Evolutionary conservation across 352 stramenopile genomes (phyloP).

Genomic region (Phytophthora cryptogea): DNA sequence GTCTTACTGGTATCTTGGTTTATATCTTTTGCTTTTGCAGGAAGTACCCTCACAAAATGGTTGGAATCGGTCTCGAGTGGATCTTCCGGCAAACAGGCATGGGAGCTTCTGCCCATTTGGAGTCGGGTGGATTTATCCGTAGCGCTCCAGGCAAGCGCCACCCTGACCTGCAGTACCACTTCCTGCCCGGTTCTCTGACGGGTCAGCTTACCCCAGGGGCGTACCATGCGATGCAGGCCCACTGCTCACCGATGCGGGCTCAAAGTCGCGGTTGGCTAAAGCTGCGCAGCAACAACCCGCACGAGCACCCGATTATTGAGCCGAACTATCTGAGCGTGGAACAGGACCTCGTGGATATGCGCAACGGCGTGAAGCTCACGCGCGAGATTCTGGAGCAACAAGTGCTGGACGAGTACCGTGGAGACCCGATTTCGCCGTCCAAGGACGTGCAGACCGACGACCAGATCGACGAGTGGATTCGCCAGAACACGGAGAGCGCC

Average conservation of each 20-base stretch:
- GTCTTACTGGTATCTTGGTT: background rate
- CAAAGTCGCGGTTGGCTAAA: slow-evolving; percentile 85
- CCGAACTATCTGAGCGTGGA: slow-evolving; percentile 89
- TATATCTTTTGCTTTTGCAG: slow-evolving; percentile 8
- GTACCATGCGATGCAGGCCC: slow-evolving; percentile 84
- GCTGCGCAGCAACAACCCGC: slow-evolving; percentile 75
- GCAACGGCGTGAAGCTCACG: slow-evolving; percentile 73
- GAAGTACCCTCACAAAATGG: slow-evolving; percentile 90
- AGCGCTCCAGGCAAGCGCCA: slow-evolving; percentile 75
- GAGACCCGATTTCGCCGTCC: slow-evolving; percentile 75
- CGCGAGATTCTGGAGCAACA: slow-evolving; percentile 90
- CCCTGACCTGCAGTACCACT: slow-evolving; percentile 91
- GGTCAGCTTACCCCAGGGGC: slow-evolving; percentile 36
- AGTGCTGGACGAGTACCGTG: slow-evolving; percentile 83
- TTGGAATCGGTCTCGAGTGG: slow-evolving; percentile 86
- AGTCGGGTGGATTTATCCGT: slow-evolving; percentile 78
- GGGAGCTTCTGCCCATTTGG: slow-evolving; percentile 80
- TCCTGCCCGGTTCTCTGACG: slow-evolving; percentile 81
- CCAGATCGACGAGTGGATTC: slow-evolving; percentile 87
- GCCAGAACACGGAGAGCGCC: slow-evolving; percentile 80
- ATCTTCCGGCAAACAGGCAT: slow-evolving; percentile 69
- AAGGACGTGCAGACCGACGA: slow-evolving; percentile 64
- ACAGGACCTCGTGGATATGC: slow-evolving; percentile 82
- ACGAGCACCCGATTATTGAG: slow-evolving; percentile 82
- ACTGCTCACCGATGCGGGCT: slow-evolving; percentile 89